Conservation (phyloP, 768 basidiomycete genomes). For the Pulveroboletus sp. region DNA sequence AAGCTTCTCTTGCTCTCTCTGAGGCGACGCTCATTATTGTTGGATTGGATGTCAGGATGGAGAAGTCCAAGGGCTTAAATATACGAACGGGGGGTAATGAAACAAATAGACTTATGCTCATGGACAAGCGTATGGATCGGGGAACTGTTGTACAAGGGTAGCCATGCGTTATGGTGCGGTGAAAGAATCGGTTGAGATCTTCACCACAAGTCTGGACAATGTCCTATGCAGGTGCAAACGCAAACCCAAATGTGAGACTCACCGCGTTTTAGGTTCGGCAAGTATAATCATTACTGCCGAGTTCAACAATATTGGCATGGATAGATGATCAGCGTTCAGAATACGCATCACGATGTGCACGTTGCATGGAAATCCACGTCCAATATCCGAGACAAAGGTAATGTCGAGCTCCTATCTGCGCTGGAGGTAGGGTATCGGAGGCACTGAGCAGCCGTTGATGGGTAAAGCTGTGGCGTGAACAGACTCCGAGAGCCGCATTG, state of each 20-base stretch:
- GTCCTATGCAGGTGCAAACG: neutral
- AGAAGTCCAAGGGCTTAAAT: constrained; percentile 16
- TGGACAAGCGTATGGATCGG: constrained; percentile 5
- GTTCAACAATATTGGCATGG: constrained; percentile 2
- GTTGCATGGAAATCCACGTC: constrained; percentile 22
- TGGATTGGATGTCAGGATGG: neutral
- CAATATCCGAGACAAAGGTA: constrained; percentile 1
- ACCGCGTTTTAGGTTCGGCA: neutral
- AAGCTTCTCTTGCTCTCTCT: constrained; percentile 27
- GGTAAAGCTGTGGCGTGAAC: constrained; percentile 10
- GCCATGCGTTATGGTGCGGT: neutral
- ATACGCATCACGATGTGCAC: constrained; percentile 15
- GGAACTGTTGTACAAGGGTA: constrained; percentile 8
- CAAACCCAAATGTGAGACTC: neutral
- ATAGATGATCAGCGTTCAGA: constrained; percentile 3
- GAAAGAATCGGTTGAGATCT: constrained; percentile 16
- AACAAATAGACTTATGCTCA: constrained; percentile 9
- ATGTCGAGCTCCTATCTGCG: constrained; percentile 13
- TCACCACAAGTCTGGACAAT: constrained; percentile 4
- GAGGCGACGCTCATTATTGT: constrained; percentile 14
- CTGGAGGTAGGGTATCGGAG: constrained; percentile 7
- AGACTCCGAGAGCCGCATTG: constrained; percentile 15
- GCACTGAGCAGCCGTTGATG: constrained; percentile 7
- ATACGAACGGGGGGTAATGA: constrained; percentile 7
- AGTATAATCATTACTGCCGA: constrained; percentile 1